Base-by-base conservation (phyloP, 192 early-diverging fungal genomes). In the Chytriomyces hyalinus region DNA sequence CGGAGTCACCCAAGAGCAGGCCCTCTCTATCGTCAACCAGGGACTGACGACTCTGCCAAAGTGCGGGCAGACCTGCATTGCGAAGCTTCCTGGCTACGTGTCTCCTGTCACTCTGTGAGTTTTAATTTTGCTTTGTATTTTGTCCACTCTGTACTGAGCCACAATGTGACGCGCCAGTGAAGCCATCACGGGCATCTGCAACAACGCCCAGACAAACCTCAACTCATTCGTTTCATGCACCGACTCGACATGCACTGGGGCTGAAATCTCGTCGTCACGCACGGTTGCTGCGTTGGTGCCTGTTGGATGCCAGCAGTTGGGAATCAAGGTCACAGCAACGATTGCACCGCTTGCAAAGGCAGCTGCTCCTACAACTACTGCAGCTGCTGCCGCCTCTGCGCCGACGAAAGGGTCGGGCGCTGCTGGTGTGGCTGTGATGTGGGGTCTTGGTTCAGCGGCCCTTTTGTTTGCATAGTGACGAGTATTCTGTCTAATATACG, bases 1-100 rank as follows among this genome's bases (percentile, higher is more conserved):
- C 53, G 20, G 53, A 20, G 20, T 57, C 53, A 57, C 53, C 15
- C 13, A 13, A n/a, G 53, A 57, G 13, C 53, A 57, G 11, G 4
- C 70, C n/a, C 9, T 71, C 4, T 17, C 70, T 59, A 15, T 71
- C 24, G 70, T 59, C 22, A 24, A 51, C 48, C 11, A 17, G 3
- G 43, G 24, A 48, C 43, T 73, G 10, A 15, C 20, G 3, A n/a
- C 3, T 3, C 71, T 73, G 17, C 71, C 71, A 15, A 46, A 8
- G 13, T 73, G 71, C 26, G 71, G 71, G 1, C 44, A 44, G 15
- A 73, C 71, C 61, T 73, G 71, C 71, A 61, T 73, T 44, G 17
- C n/a, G 26, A 62, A 22, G 22, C 45, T 73, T 8, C 71, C 71
- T 17, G 61, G 53, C 15, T 57, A 57, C 53, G 15, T n/a, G 53